Percentiles rank a stretch among this genome's conserved stretches.
phyloP scores from a whole-genome alignment of 257 asterid genomes.

The Solanum sparsipilum region DNA sequence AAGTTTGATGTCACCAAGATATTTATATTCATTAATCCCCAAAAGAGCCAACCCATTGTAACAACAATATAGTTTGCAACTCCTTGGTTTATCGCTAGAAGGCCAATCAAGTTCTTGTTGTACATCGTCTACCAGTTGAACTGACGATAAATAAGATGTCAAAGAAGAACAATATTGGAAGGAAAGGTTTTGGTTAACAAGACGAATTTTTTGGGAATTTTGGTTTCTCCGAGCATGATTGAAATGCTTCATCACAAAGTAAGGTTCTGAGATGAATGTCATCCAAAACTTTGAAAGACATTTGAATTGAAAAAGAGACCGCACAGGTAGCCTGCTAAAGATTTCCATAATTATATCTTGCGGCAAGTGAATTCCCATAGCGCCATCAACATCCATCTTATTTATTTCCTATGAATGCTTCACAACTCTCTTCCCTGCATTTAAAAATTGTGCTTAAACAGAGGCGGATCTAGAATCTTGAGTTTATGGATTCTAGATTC shows the following conservation, averaged over 20 bases:
- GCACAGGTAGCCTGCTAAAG: constrained; percentile 1
- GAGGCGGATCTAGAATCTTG: not conserved
- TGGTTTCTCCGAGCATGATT: not conserved
- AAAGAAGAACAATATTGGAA: not conserved
- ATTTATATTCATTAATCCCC: not conserved
- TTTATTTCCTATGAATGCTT: not conserved
- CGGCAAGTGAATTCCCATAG: not conserved
- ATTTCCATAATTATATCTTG: constrained; percentile 3
- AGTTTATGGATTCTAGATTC: too few species aligned
- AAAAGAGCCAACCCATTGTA: not conserved
- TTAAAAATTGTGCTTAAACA: not conserved
- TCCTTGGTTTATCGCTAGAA: not conserved
- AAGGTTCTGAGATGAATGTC: not conserved
- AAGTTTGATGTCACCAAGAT: not conserved
- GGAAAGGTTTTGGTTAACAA: not conserved
- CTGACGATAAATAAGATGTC: not conserved
- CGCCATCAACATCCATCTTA: not conserved
- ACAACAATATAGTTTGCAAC: not conserved
- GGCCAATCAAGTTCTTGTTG: not conserved
- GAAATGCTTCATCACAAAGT: not conserved
- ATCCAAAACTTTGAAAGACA: not conserved
- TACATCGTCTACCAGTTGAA: not conserved
- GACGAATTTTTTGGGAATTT: not conserved
- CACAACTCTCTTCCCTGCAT: not conserved
- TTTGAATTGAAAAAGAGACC: constrained; percentile 7